Evolutionary conservation across 805 yeast species (phyloP).

Genomic region (Myxozyma lipomycoides): DNA sequence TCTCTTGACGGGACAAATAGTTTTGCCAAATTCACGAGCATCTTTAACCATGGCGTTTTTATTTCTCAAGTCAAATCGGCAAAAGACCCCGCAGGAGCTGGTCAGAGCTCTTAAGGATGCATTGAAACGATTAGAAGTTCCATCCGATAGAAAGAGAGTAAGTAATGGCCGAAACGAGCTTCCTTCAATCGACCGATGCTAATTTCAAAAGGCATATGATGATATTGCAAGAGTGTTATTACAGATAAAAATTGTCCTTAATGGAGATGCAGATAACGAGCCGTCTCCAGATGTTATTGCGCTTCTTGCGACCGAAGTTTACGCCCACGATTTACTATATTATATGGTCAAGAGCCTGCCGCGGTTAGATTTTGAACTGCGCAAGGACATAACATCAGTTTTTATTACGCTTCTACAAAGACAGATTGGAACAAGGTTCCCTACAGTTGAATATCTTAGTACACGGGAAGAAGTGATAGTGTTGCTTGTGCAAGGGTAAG

Average conservation of each 20-base stretch:
- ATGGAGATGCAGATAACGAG: conserved; percentile 55
- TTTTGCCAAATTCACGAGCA: too few relatives aligned
- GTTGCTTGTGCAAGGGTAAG: conserved; percentile 45
- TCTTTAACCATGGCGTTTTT: conserved; percentile 80
- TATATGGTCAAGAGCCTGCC: conserved; percentile 55
- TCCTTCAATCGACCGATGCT: conserved; percentile 33
- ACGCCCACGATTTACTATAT: conserved; percentile 63
- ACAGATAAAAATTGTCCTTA: conserved; percentile 61
- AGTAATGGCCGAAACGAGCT: conserved; percentile 17
- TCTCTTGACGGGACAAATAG: too few relatives aligned
- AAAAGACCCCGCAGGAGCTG: conserved; percentile 83
- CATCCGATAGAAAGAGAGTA: conserved; percentile 42
- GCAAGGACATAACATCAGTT: conserved; percentile 73
- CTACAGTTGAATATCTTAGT: conserved; percentile 80
- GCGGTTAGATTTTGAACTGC: conserved; percentile 80
- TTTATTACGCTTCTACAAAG: conserved; percentile 76
- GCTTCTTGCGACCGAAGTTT: conserved; percentile 73
- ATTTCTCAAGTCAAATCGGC: conserved; percentile 69
- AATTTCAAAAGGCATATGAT: conserved; percentile 58
- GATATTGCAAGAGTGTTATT: conserved; percentile 63
- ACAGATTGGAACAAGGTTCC: conserved; percentile 68
- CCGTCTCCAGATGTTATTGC: conserved; percentile 71
- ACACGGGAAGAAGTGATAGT: conserved; percentile 62
- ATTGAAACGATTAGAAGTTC: conserved; percentile 39
- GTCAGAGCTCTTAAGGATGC: conserved; percentile 73